Percentiles rank a stretch among this genome's conserved stretches.
These are phyloP conservation scores for Eucalyptus erythrocorys DNA, from an alignment of 345 rosid species.

Conservation along the genomic window DNA sequence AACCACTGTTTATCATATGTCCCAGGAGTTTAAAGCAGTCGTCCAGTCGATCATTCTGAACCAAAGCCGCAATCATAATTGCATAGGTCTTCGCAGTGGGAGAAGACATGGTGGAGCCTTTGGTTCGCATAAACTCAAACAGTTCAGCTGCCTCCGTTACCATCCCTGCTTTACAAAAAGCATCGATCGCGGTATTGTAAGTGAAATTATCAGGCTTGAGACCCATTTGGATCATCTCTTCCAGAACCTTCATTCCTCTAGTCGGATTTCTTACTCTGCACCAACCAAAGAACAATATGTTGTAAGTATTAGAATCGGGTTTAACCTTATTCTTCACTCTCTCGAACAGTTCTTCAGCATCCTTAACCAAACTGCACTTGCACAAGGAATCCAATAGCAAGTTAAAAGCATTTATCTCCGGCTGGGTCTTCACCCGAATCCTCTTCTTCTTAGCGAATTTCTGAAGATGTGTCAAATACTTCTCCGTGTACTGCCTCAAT, in stretches of 20 bases:
- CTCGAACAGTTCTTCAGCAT: conserved; percentile 47
- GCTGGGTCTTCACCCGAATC: conserved; percentile 81
- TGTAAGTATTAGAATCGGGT: conserved; percentile 59
- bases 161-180: conserved; percentile 78
- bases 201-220: conserved; percentile 75
- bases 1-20: conserved; percentile 68
- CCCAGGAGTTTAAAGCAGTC: conserved; percentile 61
- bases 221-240: conserved; percentile 80
- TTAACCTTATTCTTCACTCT: conserved; percentile 46
- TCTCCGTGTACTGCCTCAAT: conserved; percentile 58
- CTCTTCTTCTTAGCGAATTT: conserved; percentile 82
- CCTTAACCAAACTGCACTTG: conserved; percentile 67
- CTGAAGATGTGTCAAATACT: conserved; percentile 73
- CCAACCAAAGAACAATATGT: conserved; percentile 83
- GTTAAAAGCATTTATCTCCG: conserved; percentile 78
- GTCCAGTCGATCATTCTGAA: conserved; percentile 39
- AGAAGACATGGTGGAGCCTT: conserved; percentile 72
- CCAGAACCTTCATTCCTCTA: conserved; percentile 57
- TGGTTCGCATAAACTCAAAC: conserved; percentile 72
- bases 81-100: conserved; percentile 85
- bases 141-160: conserved; percentile 64
- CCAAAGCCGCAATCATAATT: conserved; percentile 58
- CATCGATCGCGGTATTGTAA: conserved; percentile 68
- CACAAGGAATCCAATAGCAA: conserved; percentile 79
- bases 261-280: conserved; percentile 76